Evolutionary conservation across 1,139 yeast species (phyloP).

Genomic region (Hemisphaericaspora subhashii): DNA sequence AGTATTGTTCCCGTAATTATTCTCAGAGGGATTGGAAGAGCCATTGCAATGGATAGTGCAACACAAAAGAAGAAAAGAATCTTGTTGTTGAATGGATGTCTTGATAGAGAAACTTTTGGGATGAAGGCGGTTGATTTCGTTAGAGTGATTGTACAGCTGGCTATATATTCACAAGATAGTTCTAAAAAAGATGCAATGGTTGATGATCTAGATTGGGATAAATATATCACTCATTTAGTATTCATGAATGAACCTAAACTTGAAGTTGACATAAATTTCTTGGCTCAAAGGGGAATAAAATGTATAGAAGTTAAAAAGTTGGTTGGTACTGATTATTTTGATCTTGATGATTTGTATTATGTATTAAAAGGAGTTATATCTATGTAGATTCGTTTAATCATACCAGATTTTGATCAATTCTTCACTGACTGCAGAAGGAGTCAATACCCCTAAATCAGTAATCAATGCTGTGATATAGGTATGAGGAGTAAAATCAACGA

Average conservation of each 20-base stretch:
- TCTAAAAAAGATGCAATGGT: constrained; percentile 11
- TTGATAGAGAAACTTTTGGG: constrained; percentile 76
- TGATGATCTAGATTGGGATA: constrained; percentile 28
- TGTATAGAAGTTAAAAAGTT: constrained; percentile 46
- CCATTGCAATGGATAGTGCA: constrained; percentile 32
- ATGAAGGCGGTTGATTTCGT: constrained; percentile 63
- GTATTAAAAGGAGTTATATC: constrained; percentile 9
- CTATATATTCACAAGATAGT: constrained; percentile 37
- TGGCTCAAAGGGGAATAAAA: constrained; percentile 40
- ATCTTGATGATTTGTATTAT: constrained; percentile 29
- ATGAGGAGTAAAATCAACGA: constrained; percentile 92
- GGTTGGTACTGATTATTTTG: constrained; percentile 27
- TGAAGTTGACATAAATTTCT: constrained; percentile 39
- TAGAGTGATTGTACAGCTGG: constrained; percentile 52
- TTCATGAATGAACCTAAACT: constrained; percentile 51
- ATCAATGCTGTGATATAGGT: constrained; percentile 93
- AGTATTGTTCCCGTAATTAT: constrained; percentile 78
- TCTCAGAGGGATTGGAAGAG: constrained; percentile 69
- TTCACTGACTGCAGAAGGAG: constrained; percentile 97
- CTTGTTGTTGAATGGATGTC: constrained; percentile 66
- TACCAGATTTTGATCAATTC: constrained; percentile 98
- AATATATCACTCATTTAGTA: constrained; percentile 57
- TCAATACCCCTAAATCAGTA: constrained; percentile 93
- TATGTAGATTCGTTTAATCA: constrained; percentile 44
- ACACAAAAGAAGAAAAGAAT: constrained; percentile 42